Evolutionary conservation across 768 basidiomycete genomes (phyloP).

Genomic region (Boletus subcaerulescens): DNA sequence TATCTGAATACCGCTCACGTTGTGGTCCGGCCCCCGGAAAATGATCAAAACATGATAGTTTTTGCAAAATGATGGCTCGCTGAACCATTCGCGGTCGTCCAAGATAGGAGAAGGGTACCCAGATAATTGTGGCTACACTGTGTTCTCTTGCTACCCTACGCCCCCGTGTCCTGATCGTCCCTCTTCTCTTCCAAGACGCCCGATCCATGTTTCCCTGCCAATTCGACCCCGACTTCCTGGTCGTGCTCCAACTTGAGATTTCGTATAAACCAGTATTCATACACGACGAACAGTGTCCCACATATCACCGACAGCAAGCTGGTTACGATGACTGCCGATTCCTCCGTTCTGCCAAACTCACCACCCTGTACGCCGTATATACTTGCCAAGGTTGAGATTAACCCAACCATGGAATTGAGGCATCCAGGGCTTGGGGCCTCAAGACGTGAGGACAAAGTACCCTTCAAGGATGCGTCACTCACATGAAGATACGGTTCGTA

Average conservation of each 20-base stretch:
- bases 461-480: conserved; percentile 17
- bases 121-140: neutral
- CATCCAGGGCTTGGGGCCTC: conserved; percentile 45
- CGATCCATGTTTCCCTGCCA: conserved; percentile 44
- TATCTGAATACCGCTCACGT: neutral
- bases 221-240: conserved; percentile 38
- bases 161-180: neutral
- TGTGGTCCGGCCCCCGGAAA: neutral
- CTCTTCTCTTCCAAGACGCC: conserved; percentile 30
- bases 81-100: neutral
- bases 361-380: conserved; percentile 50
- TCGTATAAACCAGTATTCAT: conserved; percentile 45
- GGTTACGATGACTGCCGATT: conserved; percentile 49
- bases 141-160: neutral
- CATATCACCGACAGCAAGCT: conserved; percentile 37
- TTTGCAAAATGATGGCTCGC: neutral
- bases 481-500: conserved; percentile 56
- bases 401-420: conserved; percentile 54
- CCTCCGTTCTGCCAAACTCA: conserved; percentile 40
- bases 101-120: neutral
- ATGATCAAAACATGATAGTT: neutral
- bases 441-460: conserved; percentile 2
- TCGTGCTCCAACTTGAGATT: conserved; percentile 44
- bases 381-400: conserved; percentile 52
- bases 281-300: conserved; percentile 39